phyloP scores from a whole-genome alignment of 2,329 filamentous ascomycete genomes.

The Paraphaeosphaeria minitans region DNA sequence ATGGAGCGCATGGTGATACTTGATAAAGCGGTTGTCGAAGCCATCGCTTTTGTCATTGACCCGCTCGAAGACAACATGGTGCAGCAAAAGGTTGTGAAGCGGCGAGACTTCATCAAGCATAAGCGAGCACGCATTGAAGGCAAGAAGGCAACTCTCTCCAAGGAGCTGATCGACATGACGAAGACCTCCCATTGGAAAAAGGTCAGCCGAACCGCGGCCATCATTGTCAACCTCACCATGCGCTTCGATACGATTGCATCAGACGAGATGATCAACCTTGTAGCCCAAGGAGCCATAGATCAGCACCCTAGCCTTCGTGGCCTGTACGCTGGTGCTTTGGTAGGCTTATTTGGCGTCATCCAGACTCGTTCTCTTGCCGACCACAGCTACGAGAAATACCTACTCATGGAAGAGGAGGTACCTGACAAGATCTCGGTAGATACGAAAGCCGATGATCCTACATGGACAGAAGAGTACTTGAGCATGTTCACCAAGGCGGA shows the following conservation, averaged over 20 bases:
- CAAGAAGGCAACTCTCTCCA: constrained; percentile 79
- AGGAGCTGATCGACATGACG: constrained; percentile 79
- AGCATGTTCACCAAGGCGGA: constrained; percentile 76
- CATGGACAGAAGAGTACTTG: constrained; percentile 81
- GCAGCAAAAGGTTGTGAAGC: constrained; percentile 63
- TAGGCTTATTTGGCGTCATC: constrained; percentile 76
- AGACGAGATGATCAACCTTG: constrained; percentile 79
- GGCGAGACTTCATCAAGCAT: constrained; percentile 74
- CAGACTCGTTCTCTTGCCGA: constrained; percentile 84
- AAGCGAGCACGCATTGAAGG: constrained; percentile 79
- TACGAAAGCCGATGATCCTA: constrained; percentile 71
- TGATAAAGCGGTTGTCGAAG: constrained; percentile 70
- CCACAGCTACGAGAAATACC: constrained; percentile 85
- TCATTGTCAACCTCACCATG: constrained; percentile 87
- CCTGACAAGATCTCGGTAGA: constrained; percentile 75
- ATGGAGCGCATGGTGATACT: constrained; percentile 86
- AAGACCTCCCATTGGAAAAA: constrained; percentile 94
- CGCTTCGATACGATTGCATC: constrained; percentile 90
- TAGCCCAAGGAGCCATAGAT: constrained; percentile 83
- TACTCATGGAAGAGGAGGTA: constrained; percentile 78
- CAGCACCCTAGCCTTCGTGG: constrained; percentile 84
- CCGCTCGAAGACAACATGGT: constrained; percentile 61
- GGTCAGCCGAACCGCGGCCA: constrained; percentile 84
- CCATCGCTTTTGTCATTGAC: constrained; percentile 57
- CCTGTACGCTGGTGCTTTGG: constrained; percentile 81